Base-by-base conservation (phyloP, 108 stramenopile species). In the Stephanodiscus minutulus region DNA sequence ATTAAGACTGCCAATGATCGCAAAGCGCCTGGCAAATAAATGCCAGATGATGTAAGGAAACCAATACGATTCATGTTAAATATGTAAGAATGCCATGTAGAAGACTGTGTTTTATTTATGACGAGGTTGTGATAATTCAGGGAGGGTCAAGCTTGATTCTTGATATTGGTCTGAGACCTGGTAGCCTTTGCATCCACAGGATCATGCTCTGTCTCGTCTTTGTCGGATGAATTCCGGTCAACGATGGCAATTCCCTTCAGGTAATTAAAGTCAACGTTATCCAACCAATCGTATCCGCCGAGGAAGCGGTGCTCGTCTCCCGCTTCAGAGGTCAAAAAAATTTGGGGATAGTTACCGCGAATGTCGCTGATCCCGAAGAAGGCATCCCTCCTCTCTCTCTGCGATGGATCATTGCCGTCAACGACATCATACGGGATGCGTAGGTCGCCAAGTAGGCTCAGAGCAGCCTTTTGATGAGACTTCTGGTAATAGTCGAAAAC, bases 1-100 rank as follows among this genome's bases (percentile, higher is more conserved):
- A 74, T 85, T 68, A 76, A 75, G 66, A 85, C 82, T 29, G 85
- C 82, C 9, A 83, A 85, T 35, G 82, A 85, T 83, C 85, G 82
- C 83, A 82, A 79, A 44, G 79, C 75, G 31, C 81, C 81, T 50
- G 74, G 77, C 11, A 83, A 83, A 79, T 70, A 83, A 59, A 20
- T 35, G 5, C 27, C 22, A 8, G 52, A 25, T 27, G 43, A 44
- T 44, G 15, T 15, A 44, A 44, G 43, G 15, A 44, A 13, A 44
- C 43, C 43, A 17, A 44, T 44, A 15, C 13, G 13, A 15, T 13
- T 15, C 43, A 27, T 21, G 55, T 31, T 21, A 56, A 56, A 56
- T 33, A 55, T 55, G 54, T 55, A 21, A 24, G 20, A 55, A 11
- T 25, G 28, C 28, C 28, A 13, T 27, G 8, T 18, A 20, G 20